phyloP scores from a whole-genome alignment of 257 asterid genomes.

The Plectranthus barbatus region DNA sequence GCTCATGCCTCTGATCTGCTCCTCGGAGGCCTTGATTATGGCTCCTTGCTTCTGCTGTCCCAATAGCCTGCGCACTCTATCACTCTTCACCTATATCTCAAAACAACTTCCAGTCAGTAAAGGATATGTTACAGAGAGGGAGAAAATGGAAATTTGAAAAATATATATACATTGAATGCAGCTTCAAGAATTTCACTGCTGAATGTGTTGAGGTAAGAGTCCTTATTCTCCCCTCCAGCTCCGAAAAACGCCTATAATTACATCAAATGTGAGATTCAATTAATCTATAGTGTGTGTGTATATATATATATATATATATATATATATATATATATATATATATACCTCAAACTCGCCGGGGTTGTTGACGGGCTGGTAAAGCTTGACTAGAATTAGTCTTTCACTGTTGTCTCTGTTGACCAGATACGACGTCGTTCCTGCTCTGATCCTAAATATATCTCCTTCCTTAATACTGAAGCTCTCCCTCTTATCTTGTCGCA shows the following conservation, averaged over 20 bases:
- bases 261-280: no score
- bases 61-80: conserved; percentile 30
- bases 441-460: conserved; percentile 37
- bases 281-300: no score
- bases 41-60: conserved; percentile 41
- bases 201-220: conserved; percentile 44
- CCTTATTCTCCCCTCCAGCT: conserved; percentile 48
- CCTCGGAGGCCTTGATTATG: conserved; percentile 44
- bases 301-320: no score
- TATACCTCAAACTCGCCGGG: conserved; percentile 55
- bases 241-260: conserved; percentile 54
- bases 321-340: no score
- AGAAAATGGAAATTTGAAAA: no score
- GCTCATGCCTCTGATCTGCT: conserved; percentile 51
- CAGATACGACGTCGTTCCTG: conserved; percentile 49
- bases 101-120: no score
- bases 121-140: no score
- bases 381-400: conserved; percentile 34
- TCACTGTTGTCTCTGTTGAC: conserved; percentile 42
- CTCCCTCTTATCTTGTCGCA: conserved; percentile 36
- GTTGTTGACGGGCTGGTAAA: conserved; percentile 36
- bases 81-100: conserved; percentile 31
- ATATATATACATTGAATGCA: conserved; percentile 34
- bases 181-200: conserved; percentile 61
- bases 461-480: conserved; percentile 46